Conservation (phyloP, 148 eudicot genomes). For the Dianthus caryophyllus region DNA sequence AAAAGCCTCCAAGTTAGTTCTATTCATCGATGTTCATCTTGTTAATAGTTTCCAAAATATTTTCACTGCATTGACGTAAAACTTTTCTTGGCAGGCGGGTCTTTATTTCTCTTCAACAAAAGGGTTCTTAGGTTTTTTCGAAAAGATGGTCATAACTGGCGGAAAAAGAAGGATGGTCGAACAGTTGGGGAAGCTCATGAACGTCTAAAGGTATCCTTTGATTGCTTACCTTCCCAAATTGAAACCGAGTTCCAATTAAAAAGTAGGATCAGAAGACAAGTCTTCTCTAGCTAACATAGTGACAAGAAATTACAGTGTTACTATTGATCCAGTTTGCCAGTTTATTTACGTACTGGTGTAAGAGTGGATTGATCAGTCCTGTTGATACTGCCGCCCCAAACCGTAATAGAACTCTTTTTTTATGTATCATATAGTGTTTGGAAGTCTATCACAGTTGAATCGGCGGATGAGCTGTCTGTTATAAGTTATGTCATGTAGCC, state of each 20-base stretch:
- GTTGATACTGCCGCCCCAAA: background rate
- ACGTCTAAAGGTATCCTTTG: constrained; percentile 69
- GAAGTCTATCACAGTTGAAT: background rate
- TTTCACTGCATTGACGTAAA: constrained; percentile 6
- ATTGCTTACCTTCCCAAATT: background rate
- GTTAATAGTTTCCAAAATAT: background rate
- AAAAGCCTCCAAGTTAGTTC: constrained; percentile 62
- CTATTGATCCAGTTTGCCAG: background rate
- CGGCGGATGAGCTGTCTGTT: background rate
- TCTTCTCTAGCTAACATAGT: background rate
- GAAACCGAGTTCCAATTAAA: background rate
- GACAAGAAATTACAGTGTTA: background rate
- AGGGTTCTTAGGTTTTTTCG: constrained; percentile 83
- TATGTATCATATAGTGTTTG: background rate
- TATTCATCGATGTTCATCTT: constrained; percentile 9
- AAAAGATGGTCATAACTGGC: constrained; percentile 88
- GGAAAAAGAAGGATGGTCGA: constrained; percentile 79
- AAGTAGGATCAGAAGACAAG: background rate
- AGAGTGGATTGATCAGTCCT: background rate
- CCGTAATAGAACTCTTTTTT: background rate
- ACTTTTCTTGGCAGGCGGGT: constrained; percentile 56
- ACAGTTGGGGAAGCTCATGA: constrained; percentile 95
- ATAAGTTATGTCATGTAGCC: background rate
- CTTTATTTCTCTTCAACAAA: constrained; percentile 84
- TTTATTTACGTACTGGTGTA: background rate